Evolutionary conservation across 345 rosid species (phyloP).

Genomic region (Moricandia arvensis): DNA sequence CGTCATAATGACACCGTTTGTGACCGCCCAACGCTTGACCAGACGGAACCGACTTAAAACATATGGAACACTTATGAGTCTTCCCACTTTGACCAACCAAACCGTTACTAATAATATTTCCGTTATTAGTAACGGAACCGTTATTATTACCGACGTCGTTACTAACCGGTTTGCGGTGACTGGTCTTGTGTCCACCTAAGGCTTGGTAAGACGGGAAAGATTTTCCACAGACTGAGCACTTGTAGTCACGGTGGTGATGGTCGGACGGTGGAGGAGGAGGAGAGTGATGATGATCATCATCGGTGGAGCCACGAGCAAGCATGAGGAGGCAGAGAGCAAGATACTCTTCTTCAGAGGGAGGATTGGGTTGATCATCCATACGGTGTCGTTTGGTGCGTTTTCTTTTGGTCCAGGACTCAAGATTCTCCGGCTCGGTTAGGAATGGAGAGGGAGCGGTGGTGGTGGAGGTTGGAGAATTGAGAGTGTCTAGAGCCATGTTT

Average conservation of each 20-base stretch:
- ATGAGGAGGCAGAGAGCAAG: conserved; percentile 57
- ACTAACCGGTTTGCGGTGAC: conserved; percentile 52
- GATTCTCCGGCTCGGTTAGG: conserved; percentile 30
- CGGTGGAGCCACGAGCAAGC: conserved; percentile 45
- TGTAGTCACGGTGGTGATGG: conserved; percentile 38
- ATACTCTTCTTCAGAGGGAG: conserved; percentile 50
- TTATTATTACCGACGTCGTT: conserved; percentile 16
- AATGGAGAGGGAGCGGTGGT: conserved; percentile 28
- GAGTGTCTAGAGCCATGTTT: conserved; percentile 58
- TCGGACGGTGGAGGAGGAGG: conserved; percentile 25
- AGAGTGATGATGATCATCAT: conserved; percentile 14
- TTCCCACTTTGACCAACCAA: conserved; percentile 37
- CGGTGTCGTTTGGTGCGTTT: conserved; percentile 55
- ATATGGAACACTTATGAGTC: conserved; percentile 76
- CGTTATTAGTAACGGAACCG: conserved; percentile 25
- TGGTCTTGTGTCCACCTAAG: conserved; percentile 61
- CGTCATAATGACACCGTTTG: conserved; percentile 84
- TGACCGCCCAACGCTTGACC: conserved; percentile 97
- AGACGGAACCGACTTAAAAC: conserved; percentile 69
- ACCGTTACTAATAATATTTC: conserved; percentile 29
- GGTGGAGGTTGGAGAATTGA: conserved; percentile 47
- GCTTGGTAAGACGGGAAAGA: conserved; percentile 57
- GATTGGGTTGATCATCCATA: conserved; percentile 23
- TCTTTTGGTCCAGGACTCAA: conserved; percentile 46
- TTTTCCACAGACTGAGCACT: conserved; percentile 49